Evolutionary conservation across 2,329 filamentous ascomycete species (phyloP), one percentile per base, ranked within the genome.

Genomic region (Cyphellophora europaea): DNA sequence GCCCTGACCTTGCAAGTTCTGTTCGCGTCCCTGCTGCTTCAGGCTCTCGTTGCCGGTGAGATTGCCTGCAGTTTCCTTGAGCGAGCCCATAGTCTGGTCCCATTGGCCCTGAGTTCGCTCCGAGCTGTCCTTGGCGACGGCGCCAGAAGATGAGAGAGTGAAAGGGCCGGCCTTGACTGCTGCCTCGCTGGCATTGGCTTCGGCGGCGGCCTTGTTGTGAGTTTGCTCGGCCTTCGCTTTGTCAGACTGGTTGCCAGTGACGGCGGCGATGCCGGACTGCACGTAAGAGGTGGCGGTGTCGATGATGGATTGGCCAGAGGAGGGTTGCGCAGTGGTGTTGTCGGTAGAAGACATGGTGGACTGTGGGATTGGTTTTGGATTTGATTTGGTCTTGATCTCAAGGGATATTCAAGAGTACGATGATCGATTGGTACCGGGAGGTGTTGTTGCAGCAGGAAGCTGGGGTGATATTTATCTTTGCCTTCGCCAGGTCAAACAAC

Each of bases 11-110:
- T 81, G 71, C 19, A 74, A 66, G 54, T 93, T 93, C 66, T 95
- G 87, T 50, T 80, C 61, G 19, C 75, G 74, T 4, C 89, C 89
- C 15, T 77, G 55, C 31, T 75, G 68, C 66, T 88, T 89, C 35
- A 95, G 61, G 19, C 67, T 70, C 62, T 91, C 80, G 44, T 74
- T 77, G 41, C 88, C 89, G 16, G 89, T 47, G 4, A 89, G 50
- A 12, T 79, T 78, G 38, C 89, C 89, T 1, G 91, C 44, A 4
- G 78, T 67, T 57, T 95, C 85, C 67, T 95, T 95, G 28, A 79
- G 79, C 1, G 81, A 74, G 34, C 88, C 89, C n/a, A 88, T 54
- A 4, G 86, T 93, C 64, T 95, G 88, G 66, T 94, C 85, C 78
- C 44, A 93, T 12, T 71, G 70, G 28, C 89, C 88, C 12, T 74